A percentile compares a stretch with the other conserved stretches of the same genome.
Evolutionary conservation across 768 basidiomycete species (phyloP).

Genomic region (Trametes punicea): DNA sequence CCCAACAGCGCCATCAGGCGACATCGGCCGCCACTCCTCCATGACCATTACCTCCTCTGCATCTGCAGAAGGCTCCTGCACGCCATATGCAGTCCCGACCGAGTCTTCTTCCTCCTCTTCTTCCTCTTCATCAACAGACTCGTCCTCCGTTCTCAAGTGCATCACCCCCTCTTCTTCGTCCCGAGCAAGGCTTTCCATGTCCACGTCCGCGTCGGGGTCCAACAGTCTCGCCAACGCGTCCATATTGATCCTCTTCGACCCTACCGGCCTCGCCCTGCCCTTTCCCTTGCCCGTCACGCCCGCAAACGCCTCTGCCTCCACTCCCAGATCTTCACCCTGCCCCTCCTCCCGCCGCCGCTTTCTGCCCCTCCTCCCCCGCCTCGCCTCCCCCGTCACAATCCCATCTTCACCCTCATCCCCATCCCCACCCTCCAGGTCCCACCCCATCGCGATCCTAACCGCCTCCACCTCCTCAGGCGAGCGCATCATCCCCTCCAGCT

Average conservation of each 20-base stretch:
- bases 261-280: constrained; percentile 30
- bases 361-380: background rate
- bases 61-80: constrained; percentile 12
- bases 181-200: constrained; percentile 25
- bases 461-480: constrained; percentile 47
- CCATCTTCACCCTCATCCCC: constrained; percentile 36
- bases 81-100: constrained; percentile 3
- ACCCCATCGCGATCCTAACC: constrained; percentile 37
- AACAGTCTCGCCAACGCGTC: constrained; percentile 55
- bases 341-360: constrained; percentile 18
- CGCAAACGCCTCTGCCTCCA: constrained; percentile 1
- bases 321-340: no score
- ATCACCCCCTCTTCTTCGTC: constrained; percentile 14
- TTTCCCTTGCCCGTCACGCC: background rate
- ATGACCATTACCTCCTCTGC: constrained; percentile 33
- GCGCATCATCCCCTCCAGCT: constrained; percentile 61
- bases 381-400: constrained; percentile 31
- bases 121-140: background rate
- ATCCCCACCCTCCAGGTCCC: constrained; percentile 26
- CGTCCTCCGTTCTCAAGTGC: background rate
- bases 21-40: constrained; percentile 45
- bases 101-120: constrained; percentile 19
- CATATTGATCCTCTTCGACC: constrained; percentile 48
- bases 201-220: constrained; percentile 31
- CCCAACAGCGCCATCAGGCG: constrained; percentile 29